Evolutionary conservation across 352 stramenopile genomes (phyloP).

Genomic region (Globisporangium takayamanum): DNA sequence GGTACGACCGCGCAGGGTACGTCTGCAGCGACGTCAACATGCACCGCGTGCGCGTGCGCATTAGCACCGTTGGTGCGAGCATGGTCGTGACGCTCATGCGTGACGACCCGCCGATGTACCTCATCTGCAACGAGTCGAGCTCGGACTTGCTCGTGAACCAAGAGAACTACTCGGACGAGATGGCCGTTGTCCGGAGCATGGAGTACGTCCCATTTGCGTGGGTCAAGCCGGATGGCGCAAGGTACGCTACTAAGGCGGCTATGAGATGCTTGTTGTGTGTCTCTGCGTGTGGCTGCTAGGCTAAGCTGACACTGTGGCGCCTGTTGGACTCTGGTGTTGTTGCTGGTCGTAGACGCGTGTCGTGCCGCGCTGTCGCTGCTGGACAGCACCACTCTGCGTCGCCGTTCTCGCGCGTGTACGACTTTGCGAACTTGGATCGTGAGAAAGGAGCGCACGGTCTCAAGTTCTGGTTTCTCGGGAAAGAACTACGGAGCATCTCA

Average conservation of each 20-base stretch:
- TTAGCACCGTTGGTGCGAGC: slow-evolving; percentile 67
- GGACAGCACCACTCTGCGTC: slow-evolving; percentile 46
- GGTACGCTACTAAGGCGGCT: slow-evolving; percentile 25
- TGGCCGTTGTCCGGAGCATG: slow-evolving; percentile 51
- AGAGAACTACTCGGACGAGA: slow-evolving; percentile 56
- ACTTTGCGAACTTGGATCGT: slow-evolving; percentile 80
- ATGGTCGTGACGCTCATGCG: slow-evolving; percentile 74
- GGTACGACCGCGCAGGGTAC: slow-evolving; percentile 36
- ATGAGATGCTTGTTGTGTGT: not conserved
- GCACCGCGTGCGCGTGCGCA: slow-evolving; percentile 68
- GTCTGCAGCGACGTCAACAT: slow-evolving; percentile 37
- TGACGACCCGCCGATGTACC: slow-evolving; percentile 80
- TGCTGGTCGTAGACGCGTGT: slow-evolving; percentile 41
- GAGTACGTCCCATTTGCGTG: slow-evolving; percentile 80
- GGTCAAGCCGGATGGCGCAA: slow-evolving; percentile 63
- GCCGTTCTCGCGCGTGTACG: slow-evolving; percentile 64
- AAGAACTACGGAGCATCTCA: slow-evolving; percentile 54
- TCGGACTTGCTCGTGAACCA: slow-evolving; percentile 72
- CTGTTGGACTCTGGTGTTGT: slow-evolving; percentile 4
- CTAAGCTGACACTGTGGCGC: not conserved
- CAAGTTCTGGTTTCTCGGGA: slow-evolving; percentile 65
- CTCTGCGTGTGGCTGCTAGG: not conserved
- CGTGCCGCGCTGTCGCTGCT: slow-evolving; percentile 49
- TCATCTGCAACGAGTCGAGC: slow-evolving; percentile 80
- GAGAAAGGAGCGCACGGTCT: slow-evolving; percentile 68